These are phyloP conservation scores for Acanthamoeba rhysodes DNA, from an alignment of 208 protist species.

Conservation along the genomic window DNA sequence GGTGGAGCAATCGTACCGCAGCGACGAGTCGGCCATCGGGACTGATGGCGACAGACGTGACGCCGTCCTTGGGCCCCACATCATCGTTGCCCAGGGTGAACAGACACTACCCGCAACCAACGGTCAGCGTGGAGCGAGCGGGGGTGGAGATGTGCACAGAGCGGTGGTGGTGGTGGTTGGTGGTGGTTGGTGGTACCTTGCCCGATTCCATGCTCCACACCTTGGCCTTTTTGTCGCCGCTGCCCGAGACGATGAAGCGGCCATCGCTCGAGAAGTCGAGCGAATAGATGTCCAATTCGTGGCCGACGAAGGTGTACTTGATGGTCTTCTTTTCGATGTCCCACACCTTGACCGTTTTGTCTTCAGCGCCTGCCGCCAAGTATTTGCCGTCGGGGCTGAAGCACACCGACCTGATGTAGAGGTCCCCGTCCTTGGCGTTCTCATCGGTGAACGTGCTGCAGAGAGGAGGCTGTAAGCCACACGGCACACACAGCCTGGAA, in stretches of 20 bases:
- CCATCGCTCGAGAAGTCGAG: constrained; percentile 89
- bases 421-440: constrained; percentile 81
- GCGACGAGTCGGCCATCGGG: constrained; percentile 84
- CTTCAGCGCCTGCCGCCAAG: constrained; percentile 94
- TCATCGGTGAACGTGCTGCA: constrained; percentile 82
- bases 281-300: constrained; percentile 91
- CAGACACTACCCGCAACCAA: constrained; percentile 44
- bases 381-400: constrained; percentile 89
- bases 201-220: constrained; percentile 89
- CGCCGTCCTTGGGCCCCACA: constrained; percentile 88
- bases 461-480: background rate
- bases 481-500: background rate
- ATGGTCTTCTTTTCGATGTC: constrained; percentile 84
- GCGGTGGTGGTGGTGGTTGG: no score
- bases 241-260: constrained; percentile 87
- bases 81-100: constrained; percentile 86
- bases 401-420: constrained; percentile 92
- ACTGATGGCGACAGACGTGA: constrained; percentile 86
- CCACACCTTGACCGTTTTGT: constrained; percentile 93
- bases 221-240: constrained; percentile 89
- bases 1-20: constrained; percentile 56
- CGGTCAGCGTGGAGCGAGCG: no score
- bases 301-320: constrained; percentile 84
- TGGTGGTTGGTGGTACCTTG: constrained; percentile 57
- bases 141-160: no score